Percentiles rank a stretch among this genome's conserved stretches.
Conservation (phyloP, 2,329 filamentous ascomycete genomes). For the Arthroderma sp. region DNA sequence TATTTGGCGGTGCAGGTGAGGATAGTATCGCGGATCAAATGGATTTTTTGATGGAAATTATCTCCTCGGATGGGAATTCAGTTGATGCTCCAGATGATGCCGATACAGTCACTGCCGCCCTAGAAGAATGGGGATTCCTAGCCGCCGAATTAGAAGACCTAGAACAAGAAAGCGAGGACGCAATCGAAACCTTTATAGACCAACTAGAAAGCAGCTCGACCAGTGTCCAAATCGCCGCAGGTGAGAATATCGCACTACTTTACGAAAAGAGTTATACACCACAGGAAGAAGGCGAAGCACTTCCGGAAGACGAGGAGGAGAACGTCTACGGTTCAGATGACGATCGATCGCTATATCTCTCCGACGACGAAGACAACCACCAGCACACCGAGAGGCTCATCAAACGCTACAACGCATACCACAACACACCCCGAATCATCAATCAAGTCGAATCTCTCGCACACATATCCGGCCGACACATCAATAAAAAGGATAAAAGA, state of each 20-base stretch:
- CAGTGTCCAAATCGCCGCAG: constrained; percentile 62
- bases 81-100: constrained; percentile 59
- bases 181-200: constrained; percentile 69
- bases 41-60: constrained; percentile 61
- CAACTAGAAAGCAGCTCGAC: constrained; percentile 66
- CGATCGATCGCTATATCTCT: constrained; percentile 22
- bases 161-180: constrained; percentile 54
- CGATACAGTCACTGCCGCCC: constrained; percentile 57
- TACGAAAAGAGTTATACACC: constrained; percentile 59
- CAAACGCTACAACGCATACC: constrained; percentile 55
- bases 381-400: constrained; percentile 33
- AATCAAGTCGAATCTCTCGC: constrained; percentile 47
- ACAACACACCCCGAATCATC: constrained; percentile 48
- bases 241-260: constrained; percentile 66
- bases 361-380: constrained; percentile 19
- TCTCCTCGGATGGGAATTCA: constrained; percentile 63
- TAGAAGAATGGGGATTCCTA: constrained; percentile 68
- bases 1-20: constrained; percentile 61
- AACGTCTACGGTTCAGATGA: constrained; percentile 33
- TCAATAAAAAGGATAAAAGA: constrained; percentile 55
- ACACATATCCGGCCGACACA: constrained; percentile 45
- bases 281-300: constrained; percentile 42
- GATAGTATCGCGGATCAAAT: constrained; percentile 59
- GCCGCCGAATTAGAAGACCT: constrained; percentile 66
- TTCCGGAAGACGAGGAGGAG: constrained; percentile 33